Percentiles rank a stretch among this genome's conserved stretches.
phyloP scores from a whole-genome alignment of 2,329 filamentous ascomycete species.

The Epichloe uncinata region DNA sequence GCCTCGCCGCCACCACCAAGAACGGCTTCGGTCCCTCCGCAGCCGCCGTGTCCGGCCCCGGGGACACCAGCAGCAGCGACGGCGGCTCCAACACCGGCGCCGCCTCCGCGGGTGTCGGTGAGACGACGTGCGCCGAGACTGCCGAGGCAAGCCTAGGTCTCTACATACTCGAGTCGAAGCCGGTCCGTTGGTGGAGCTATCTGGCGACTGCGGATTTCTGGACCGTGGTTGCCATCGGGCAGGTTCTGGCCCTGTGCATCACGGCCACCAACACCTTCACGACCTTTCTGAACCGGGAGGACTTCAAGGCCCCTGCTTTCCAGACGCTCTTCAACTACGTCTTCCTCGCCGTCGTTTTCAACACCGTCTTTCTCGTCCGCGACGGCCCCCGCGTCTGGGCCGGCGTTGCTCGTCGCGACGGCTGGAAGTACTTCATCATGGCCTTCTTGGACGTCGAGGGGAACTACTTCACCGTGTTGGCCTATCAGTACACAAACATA shows the following conservation, averaged over 20 bases:
- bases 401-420: constrained; percentile 50
- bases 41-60: constrained; percentile 4
- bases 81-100: background rate
- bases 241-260: constrained; percentile 78
- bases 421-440: constrained; percentile 90
- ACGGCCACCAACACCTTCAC: constrained; percentile 89
- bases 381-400: constrained; percentile 64
- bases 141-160: constrained; percentile 37
- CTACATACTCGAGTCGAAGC: constrained; percentile 38
- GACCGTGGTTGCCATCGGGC: constrained; percentile 66
- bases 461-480: constrained; percentile 95
- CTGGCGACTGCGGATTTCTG: constrained; percentile 80
- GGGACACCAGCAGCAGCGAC: constrained; percentile 6
- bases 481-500: constrained; percentile 85
- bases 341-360: constrained; percentile 70
- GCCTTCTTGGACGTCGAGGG: constrained; percentile 90
- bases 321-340: constrained; percentile 94
- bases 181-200: constrained; percentile 55
- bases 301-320: constrained; percentile 82
- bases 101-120: constrained; percentile 3
- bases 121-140: constrained; percentile 8
- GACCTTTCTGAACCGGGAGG: constrained; percentile 49
- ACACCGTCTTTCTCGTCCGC: constrained; percentile 61
- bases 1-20: constrained; percentile 1
- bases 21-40: constrained; percentile 10